Conservation (phyloP, 257 asterid genomes). For the Solanum paucissectum region DNA sequence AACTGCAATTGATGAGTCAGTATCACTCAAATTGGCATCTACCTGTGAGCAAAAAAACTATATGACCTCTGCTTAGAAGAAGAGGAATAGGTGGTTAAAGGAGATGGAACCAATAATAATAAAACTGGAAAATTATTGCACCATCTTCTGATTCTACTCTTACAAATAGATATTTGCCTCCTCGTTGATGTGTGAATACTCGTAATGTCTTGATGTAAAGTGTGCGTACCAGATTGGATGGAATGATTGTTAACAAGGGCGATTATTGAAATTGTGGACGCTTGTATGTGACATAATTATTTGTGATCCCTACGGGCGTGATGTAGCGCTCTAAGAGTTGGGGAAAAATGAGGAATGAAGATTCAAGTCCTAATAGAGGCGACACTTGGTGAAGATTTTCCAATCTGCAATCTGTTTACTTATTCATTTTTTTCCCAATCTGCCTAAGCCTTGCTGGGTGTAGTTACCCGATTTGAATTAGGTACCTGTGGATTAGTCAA, state of each 20-base stretch:
- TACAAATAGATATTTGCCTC: background rate
- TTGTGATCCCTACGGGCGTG: background rate
- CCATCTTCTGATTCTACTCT: background rate
- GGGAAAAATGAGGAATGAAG: background rate
- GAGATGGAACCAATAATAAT: background rate
- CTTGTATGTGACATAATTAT: background rate
- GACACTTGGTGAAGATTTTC: background rate
- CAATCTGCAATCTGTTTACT: background rate
- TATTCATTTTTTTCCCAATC: background rate
- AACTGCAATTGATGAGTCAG: background rate
- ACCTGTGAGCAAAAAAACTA: background rate
- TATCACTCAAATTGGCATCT: background rate
- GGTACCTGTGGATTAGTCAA: background rate
- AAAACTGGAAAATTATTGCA: background rate
- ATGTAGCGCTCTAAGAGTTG: background rate
- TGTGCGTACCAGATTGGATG: background rate
- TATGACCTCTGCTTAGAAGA: background rate
- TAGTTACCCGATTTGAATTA: background rate
- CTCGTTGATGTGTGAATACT: background rate
- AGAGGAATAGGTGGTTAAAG: background rate
- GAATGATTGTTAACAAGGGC: background rate
- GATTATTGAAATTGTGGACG: background rate
- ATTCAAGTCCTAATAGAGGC: background rate
- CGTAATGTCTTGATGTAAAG: background rate
- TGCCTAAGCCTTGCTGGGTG: background rate